These are phyloP conservation scores for Pochonia chlamydosporia DNA, from an alignment of 2,329 filamentous ascomycete species.

Conservation along the genomic window DNA sequence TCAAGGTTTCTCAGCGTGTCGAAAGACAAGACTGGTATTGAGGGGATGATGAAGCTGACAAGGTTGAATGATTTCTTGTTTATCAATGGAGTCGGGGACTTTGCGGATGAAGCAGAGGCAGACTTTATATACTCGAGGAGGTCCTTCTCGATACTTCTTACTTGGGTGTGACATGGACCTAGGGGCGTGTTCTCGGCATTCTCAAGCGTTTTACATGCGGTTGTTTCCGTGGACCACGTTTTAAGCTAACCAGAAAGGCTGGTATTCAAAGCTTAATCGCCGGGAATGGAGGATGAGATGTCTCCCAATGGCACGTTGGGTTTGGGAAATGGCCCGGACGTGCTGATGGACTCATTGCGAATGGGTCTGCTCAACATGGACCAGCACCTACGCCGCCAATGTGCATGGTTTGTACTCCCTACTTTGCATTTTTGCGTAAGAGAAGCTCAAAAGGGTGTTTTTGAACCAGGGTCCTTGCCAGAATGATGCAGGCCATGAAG, in stretches of 20 bases:
- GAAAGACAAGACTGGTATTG: no score
- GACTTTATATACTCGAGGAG: background rate
- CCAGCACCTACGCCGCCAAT: conserved; percentile 1
- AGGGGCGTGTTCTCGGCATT: conserved; percentile 6
- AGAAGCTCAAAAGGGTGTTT: background rate
- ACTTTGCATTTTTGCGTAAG: background rate
- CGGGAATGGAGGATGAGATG: background rate
- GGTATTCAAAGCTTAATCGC: conserved; percentile 3
- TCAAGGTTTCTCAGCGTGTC: no score
- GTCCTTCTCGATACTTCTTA: conserved; percentile 2
- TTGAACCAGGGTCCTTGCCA: background rate
- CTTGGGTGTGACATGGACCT: background rate
- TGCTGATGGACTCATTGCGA: background rate
- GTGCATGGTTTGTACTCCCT: background rate
- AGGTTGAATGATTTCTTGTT: no score
- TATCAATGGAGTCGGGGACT: background rate
- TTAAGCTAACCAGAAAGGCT: conserved; percentile 1
- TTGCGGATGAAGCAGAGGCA: background rate
- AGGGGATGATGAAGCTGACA: no score
- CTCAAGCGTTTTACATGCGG: conserved; percentile 1
- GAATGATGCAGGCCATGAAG: background rate
- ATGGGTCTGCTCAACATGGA: conserved; percentile 2
- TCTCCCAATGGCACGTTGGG: background rate
- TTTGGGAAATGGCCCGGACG: background rate
- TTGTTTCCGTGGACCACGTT: conserved; percentile 9